Percentiles rank a stretch among this genome's conserved stretches.
Evolutionary conservation across 1,139 yeast genomes (phyloP).

Genomic region (Candida sanyaensis): DNA sequence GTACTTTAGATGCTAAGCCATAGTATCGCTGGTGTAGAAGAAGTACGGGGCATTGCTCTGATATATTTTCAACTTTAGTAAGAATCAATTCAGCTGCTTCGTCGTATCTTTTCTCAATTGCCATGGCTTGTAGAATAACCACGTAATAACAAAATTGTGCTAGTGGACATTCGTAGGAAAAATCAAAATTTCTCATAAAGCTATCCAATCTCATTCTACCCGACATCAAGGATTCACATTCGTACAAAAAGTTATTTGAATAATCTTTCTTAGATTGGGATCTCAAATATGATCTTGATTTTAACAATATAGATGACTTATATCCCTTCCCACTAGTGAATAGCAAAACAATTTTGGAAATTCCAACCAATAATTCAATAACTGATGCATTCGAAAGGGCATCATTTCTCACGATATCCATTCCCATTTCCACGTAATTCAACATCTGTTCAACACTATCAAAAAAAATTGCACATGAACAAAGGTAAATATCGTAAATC

Average conservation of each 20-base stretch:
- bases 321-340: conserved; percentile 15
- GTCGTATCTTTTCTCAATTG: conserved; percentile 18
- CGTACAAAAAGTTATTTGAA: conserved; percentile 6
- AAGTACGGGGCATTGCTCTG: conserved; percentile 24
- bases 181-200: conserved; percentile 13
- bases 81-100: conserved; percentile 24
- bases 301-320: conserved; percentile 5
- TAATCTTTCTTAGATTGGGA: neutral
- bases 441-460: conserved; percentile 44
- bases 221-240: conserved; percentile 18
- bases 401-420: conserved; percentile 6
- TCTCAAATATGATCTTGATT: conserved; percentile 1
- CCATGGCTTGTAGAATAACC: conserved; percentile 6
- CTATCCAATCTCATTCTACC: conserved; percentile 20
- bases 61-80: conserved; percentile 16
- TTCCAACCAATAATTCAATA: conserved; percentile 13
- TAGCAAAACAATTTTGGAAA: conserved; percentile 19
- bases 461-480: conserved; percentile 43
- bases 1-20: conserved; percentile 18
- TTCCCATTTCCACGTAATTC: conserved; percentile 27
- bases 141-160: conserved; percentile 15
- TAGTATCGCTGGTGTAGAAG: conserved; percentile 27
- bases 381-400: conserved; percentile 17
- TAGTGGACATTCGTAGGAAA: conserved; percentile 3
- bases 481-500: conserved; percentile 46